Base-by-base conservation (phyloP, 1,139 yeast species). In the Lodderomyces metapsilosis region DNA sequence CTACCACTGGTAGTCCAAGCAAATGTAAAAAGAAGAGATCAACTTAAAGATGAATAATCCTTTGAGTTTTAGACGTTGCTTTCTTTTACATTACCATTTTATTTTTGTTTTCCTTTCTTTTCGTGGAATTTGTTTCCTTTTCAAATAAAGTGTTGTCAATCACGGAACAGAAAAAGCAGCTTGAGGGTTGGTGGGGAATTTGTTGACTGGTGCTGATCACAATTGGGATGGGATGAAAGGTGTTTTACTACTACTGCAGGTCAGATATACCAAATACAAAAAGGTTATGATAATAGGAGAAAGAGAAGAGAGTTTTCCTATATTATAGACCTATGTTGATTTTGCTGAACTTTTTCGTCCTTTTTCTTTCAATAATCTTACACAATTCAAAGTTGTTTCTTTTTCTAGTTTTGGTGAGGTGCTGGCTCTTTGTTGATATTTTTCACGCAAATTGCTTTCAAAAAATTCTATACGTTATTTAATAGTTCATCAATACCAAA, bases 1-100 rank as follows among this genome's bases (percentile, higher is more conserved):
- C 48, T 11, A 35, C 53, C 36, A 36, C 56, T 5, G 39, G 52
- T 12, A 47, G 56, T 30, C 47, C 34, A 15, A 17, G 38, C 30
- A 39, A 23, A 11, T 46, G 49, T 39, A 46, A 44, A 33, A 46
- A 39, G 41, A 46, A 45, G 44, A 46, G 49, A 45, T 36, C 23
- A 28, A n/a, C 24, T 24, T 34, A 34, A 34, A 20, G 24, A 13
- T 12, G 11, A 33, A 18, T 20, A 31, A 11, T 10, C n/a, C 10
- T 15, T 31, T 31, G 23, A 18, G 21, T 10, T 11, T 31, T 15
- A 16, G n/a, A 11, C 12, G 8, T 31, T 12, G 5, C 12, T 6
- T 30, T 30, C 11, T 9, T 15, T 20, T 31, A 11, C 20, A 31
- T 16, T n/a, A n/a, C n/a, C n/a, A n/a, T n/a, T n/a, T 15, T n/a